Evolutionary conservation across 2,329 filamentous ascomycete genomes (phyloP).

Genomic region (Fusarium vanettenii): DNA sequence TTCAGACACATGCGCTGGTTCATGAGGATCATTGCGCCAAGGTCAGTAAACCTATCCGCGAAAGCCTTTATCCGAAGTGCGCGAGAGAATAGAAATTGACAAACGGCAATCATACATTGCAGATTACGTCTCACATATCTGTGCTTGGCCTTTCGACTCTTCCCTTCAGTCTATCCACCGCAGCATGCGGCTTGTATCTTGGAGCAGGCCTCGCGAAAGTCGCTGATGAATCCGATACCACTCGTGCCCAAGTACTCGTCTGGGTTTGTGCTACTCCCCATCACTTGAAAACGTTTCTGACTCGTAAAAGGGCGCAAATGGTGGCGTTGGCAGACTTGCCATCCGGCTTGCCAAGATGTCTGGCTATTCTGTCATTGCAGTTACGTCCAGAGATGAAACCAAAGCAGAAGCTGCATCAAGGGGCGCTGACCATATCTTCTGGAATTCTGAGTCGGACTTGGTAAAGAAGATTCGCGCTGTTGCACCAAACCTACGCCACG

Average conservation of each 20-base stretch:
- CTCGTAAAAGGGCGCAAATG: background rate
- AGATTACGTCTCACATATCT: background rate
- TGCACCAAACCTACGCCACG: background rate
- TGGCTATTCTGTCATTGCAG: background rate
- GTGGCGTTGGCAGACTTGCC: background rate
- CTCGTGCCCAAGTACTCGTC: background rate
- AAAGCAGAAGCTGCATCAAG: background rate
- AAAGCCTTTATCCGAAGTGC: background rate
- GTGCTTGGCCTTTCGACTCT: background rate
- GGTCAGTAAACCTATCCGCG: background rate
- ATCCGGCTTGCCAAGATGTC: background rate
- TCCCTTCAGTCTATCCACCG: background rate
- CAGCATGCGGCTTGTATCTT: background rate
- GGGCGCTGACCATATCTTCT: background rate
- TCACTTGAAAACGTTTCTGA: accelerated
- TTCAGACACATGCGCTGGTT: background rate
- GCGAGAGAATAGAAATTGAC: too few relatives aligned
- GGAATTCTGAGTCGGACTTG: background rate
- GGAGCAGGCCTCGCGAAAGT: background rate
- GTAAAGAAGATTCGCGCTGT: background rate
- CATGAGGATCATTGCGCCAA: background rate
- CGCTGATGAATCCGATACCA: background rate
- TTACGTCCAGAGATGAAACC: background rate
- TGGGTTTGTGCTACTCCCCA: background rate
- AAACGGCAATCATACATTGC: too few relatives aligned